Evolutionary conservation across 2,329 filamentous ascomycete species (phyloP), one percentile per base, ranked within the genome.

Genomic region (Neophaeococcomyces aloes): DNA sequence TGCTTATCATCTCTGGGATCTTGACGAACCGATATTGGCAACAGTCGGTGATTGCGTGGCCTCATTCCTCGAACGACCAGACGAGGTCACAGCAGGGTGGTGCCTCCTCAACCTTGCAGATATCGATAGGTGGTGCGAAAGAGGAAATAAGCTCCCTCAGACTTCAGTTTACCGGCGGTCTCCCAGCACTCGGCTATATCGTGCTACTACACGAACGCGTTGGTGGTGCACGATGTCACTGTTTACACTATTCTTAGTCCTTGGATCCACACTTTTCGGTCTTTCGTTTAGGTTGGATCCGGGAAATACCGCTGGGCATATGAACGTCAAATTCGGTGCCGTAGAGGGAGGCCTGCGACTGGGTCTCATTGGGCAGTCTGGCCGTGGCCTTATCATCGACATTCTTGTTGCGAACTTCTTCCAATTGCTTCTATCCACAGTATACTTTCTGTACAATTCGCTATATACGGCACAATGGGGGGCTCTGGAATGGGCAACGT

Each of bases 401-500:
- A 38, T 55, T 2, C 35, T 61, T 1, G 33, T 63, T 3, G 56
- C 58, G 25, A 65, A 66, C 38, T 47, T 45, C 0, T 58, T 58
- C 0, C 62, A 65, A 42, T 30, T 62, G 2, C n/a, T 60, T 0
- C 39, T 62, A 1, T 63, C 61, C 0, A 31, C 55, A 3, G 35
- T 59, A 3, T 64, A 63, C 35, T 55, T 63, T 18, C 38, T 57
- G 7, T 57, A 56, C 48, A 65, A 65, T 39, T 44, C 49, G 10
- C 42, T 61, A 0, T 54, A 60, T 17, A 76, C 68, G 0, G 59
- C 55, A 2, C 71, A 74, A 57, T 58, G 70, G 0, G 52, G 67
- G 0, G 66, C 63, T 0, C 52, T 58, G 7, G 74, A 78, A 54
- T 78, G 66, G 57, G 64, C 59, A 33, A 50, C 53, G 0, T 69